Conservation (phyloP, 2,329 filamentous ascomycete genomes). For the Rhexocercosporidium sp. region DNA sequence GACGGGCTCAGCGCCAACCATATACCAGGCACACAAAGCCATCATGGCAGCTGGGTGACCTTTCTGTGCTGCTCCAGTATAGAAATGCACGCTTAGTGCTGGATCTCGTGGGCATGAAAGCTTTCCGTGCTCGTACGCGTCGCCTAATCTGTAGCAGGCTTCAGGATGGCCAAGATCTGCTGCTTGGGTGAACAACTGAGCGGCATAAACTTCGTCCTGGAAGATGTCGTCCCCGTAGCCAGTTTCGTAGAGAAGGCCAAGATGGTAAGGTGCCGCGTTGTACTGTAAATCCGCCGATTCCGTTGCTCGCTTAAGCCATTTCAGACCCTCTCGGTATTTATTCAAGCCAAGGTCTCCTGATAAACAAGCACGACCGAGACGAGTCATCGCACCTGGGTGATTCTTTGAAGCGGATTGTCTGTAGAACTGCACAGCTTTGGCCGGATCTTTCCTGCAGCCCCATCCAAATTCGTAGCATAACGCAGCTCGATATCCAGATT, state of each 20-base stretch:
- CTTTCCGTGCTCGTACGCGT: constrained; percentile 93
- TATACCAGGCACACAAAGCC: constrained; percentile 98
- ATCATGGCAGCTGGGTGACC: constrained; percentile 92
- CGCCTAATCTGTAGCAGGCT: constrained; percentile 87
- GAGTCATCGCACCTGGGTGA: constrained; percentile 92
- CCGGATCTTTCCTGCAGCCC: constrained; percentile 88
- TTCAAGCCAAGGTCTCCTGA: constrained; percentile 86
- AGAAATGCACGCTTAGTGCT: constrained; percentile 94
- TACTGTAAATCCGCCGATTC: constrained; percentile 92
- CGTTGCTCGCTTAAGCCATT: constrained; percentile 93
- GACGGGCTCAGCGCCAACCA: constrained; percentile 90
- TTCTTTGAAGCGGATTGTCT: constrained; percentile 89
- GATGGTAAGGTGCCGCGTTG: constrained; percentile 89
- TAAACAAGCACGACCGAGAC: constrained; percentile 88
- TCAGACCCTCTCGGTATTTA: constrained; percentile 87
- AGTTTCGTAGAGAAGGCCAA: constrained; percentile 85
- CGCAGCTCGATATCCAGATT: constrained; percentile 91
- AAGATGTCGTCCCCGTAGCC: constrained; percentile 97
- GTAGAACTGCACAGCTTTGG: constrained; percentile 93
- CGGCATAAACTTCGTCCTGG: constrained; percentile 86
- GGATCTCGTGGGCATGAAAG: constrained; percentile 89
- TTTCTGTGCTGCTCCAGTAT: constrained; percentile 86
- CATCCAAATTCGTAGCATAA: constrained; percentile 98
- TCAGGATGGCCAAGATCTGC: constrained; percentile 90
- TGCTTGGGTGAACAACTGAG: constrained; percentile 91